These are phyloP conservation scores for Panellus pusillus DNA, from an alignment of 768 basidiomycete species.

Conservation along the genomic window DNA sequence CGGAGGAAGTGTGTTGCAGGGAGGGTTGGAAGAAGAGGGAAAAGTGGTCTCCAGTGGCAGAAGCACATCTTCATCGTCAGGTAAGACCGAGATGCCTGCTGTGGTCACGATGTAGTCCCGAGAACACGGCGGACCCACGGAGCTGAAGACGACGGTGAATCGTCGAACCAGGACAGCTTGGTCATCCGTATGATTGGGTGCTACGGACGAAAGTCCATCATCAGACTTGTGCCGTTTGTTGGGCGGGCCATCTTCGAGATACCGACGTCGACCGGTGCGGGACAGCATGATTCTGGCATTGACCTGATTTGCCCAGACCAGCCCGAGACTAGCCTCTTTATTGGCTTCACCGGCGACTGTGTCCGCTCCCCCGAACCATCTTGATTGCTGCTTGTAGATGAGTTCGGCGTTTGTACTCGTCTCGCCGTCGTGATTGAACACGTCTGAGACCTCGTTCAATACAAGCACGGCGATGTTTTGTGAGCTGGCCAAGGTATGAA, in stretches of 20 bases:
- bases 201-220: not conserved
- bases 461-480: conserved; percentile 75
- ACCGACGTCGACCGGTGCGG: conserved; percentile 68
- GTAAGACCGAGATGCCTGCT: conserved; percentile 49
- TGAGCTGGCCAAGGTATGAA: conserved; percentile 69
- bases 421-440: conserved; percentile 47
- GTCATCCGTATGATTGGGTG: conserved; percentile 31
- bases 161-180: conserved; percentile 62
- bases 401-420: conserved; percentile 36
- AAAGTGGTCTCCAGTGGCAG: not conserved
- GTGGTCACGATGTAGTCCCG: conserved; percentile 75
- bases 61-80: conserved; percentile 20
- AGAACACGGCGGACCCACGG: conserved; percentile 52
- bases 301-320: conserved; percentile 93
- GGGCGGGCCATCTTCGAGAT: conserved; percentile 41
- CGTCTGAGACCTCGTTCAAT: conserved; percentile 87
- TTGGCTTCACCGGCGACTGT: conserved; percentile 53
- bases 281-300: conserved; percentile 83
- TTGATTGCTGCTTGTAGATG: conserved; percentile 69
- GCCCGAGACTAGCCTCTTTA: conserved; percentile 84
- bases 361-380: conserved; percentile 72
- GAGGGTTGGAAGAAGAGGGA: conserved; percentile 14
- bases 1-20: conserved; percentile 5
- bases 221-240: conserved; percentile 30
- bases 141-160: conserved; percentile 77